A percentile compares a stretch with the other conserved stretches of the same genome.
Conservation (phyloP, 2,329 filamentous ascomycete genomes). For the Leptographium radiaticola region DNA sequence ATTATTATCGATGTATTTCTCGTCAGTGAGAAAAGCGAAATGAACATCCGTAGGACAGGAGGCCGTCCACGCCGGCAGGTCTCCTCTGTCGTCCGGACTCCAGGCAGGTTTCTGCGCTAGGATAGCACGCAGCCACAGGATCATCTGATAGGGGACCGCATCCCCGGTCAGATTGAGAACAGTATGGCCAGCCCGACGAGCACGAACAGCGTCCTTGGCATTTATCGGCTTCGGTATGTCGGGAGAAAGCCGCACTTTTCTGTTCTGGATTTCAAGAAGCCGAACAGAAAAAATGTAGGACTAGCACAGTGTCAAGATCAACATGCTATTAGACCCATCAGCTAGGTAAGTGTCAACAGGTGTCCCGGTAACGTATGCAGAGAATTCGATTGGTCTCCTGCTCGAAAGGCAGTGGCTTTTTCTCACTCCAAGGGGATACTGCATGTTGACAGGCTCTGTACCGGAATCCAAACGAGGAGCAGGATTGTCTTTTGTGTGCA, state of each 20-base stretch:
- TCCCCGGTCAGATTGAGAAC: background rate
- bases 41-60: background rate
- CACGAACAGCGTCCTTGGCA: background rate
- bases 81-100: background rate
- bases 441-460: background rate
- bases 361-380: background rate
- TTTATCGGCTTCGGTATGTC: background rate
- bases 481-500: background rate
- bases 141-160: background rate
- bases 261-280: slow-evolving; percentile 5
- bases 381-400: background rate
- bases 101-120: slow-evolving; percentile 3
- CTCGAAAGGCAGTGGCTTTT: background rate
- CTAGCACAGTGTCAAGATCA: slow-evolving; percentile 6
- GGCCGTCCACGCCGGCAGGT: background rate
- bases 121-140: slow-evolving; percentile 6
- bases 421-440: background rate
- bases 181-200: background rate
- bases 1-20: background rate
- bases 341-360: background rate
- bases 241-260: background rate
- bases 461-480: background rate
- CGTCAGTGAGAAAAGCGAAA: background rate
- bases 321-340: slow-evolving; percentile 1
- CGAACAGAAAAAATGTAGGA: slow-evolving; percentile 7